Conservation (phyloP, 106 monocot genomes). For the Allium cepa region DNA sequence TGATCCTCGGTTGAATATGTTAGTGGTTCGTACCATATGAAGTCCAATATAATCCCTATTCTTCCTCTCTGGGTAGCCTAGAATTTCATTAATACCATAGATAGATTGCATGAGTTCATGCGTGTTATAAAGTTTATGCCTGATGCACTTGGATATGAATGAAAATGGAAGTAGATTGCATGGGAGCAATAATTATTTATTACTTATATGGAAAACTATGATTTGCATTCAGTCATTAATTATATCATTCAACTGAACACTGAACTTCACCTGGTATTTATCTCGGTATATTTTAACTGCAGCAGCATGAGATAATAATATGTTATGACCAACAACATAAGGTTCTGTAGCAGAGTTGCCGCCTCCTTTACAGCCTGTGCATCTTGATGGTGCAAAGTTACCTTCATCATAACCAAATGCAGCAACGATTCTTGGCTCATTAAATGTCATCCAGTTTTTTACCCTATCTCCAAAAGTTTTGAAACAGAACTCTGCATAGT, state of each 20-base stretch:
- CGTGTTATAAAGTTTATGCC: no score
- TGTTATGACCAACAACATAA: constrained; percentile 79
- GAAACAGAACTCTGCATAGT: constrained; percentile 94
- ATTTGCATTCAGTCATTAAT: no score
- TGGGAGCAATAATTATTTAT: no score
- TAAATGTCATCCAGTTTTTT: constrained; percentile 95
- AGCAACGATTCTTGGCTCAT: constrained; percentile 87
- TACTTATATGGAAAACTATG: no score
- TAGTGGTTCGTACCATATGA: constrained; percentile 93
- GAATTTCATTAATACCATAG: background rate
- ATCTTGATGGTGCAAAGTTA: constrained; percentile 70
- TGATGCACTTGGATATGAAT: no score
- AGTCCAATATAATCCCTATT: constrained; percentile 91
- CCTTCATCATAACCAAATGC: constrained; percentile 86
- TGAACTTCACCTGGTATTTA: constrained; percentile 70
- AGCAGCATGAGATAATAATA: constrained; percentile 76
- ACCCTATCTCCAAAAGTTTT: constrained; percentile 91
- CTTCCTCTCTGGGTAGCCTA: constrained; percentile 81
- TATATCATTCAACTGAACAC: background rate
- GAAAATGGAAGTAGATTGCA: no score
- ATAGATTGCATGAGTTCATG: background rate
- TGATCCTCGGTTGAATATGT: constrained; percentile 52
- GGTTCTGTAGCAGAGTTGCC: constrained; percentile 93
- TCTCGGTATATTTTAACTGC: constrained; percentile 77
- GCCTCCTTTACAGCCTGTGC: constrained; percentile 48